Conservation (phyloP, 805 yeast genomes). For the Phaffomyces antillensis region DNA sequence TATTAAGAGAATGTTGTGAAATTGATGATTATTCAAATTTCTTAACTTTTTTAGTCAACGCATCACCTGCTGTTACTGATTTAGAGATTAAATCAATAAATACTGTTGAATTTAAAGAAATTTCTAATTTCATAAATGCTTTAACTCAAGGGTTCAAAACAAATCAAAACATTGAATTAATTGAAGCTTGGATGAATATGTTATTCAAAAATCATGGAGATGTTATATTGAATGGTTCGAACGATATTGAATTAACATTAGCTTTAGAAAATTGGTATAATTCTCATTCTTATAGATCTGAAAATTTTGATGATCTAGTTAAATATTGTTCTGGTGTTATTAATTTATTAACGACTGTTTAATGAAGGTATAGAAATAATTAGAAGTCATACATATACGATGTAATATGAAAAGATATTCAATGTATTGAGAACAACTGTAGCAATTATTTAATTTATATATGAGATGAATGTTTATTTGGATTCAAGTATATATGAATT, state of each 20-base stretch:
- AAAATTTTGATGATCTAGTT: conserved; percentile 54
- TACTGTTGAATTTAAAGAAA: conserved; percentile 52
- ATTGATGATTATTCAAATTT: conserved; percentile 39
- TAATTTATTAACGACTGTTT: conserved; percentile 39
- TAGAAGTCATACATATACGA: too few relatives aligned
- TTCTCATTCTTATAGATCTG: conserved; percentile 33
- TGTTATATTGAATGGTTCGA: conserved; percentile 32
- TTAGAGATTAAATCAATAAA: conserved; percentile 79
- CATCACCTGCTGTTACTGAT: conserved; percentile 76
- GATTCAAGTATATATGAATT: too few relatives aligned
- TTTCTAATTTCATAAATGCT: conserved; percentile 60
- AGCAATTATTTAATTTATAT: too few relatives aligned
- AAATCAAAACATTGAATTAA: conserved; percentile 64
- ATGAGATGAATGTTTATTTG: too few relatives aligned
- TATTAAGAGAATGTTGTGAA: conserved; percentile 47
- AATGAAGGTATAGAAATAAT: not conserved
- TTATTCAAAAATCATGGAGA: conserved; percentile 79
- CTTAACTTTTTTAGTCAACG: conserved; percentile 43
- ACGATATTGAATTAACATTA: conserved; percentile 32
- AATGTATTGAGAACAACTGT: too few relatives aligned
- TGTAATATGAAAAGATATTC: too few relatives aligned
- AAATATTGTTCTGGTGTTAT: conserved; percentile 81
- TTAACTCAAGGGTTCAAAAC: conserved; percentile 48
- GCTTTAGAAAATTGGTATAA: conserved; percentile 45
- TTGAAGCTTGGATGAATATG: conserved; percentile 74